These are phyloP conservation scores for Sporodiniella umbellata DNA, from an alignment of 371 early-diverging fungal species.

Conservation along the genomic window DNA sequence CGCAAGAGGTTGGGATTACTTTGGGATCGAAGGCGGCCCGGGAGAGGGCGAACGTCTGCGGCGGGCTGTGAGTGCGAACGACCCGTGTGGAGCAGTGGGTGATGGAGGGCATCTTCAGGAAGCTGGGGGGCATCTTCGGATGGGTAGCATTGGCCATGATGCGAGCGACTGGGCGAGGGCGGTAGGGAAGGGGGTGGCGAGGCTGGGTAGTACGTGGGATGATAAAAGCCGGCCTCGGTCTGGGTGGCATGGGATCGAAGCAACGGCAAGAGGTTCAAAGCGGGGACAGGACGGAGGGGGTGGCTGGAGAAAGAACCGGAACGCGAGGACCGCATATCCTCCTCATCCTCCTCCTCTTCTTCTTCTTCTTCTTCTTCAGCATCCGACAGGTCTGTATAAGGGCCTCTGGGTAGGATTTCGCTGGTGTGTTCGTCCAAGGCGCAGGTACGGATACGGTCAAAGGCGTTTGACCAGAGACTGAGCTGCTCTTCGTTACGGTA, in stretches of 20 bases:
- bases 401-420: constrained; percentile 6
- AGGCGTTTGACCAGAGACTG: constrained; percentile 77
- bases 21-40: constrained; percentile 54
- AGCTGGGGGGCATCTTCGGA: constrained; percentile 5
- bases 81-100: constrained; percentile 14
- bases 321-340: too few relatives aligned
- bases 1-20: constrained; percentile 66
- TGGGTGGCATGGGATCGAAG: constrained; percentile 20
- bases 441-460: constrained; percentile 50
- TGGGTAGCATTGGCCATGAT: constrained; percentile 31
- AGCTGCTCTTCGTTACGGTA: constrained; percentile 91
- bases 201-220: constrained; percentile 40
- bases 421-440: constrained; percentile 21
- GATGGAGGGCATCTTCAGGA: constrained; percentile 8
- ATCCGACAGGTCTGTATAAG: constrained; percentile 10
- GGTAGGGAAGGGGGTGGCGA: constrained; percentile 64
- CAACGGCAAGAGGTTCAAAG: constrained; percentile 20
- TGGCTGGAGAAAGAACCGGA: too few relatives aligned
- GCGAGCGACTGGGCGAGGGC: constrained; percentile 53
- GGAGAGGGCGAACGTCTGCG: constrained; percentile 13
- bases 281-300: too few relatives aligned
- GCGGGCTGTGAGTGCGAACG: constrained; percentile 48
- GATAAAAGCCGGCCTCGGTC: constrained; percentile 1
- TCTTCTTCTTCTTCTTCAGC: constrained; percentile 9
- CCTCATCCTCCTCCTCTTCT: constrained; percentile 19